Evolutionary conservation across 2,329 filamentous ascomycete species (phyloP), one percentile per base, ranked within the genome.

Genomic region (Talaromyces sp.): DNA sequence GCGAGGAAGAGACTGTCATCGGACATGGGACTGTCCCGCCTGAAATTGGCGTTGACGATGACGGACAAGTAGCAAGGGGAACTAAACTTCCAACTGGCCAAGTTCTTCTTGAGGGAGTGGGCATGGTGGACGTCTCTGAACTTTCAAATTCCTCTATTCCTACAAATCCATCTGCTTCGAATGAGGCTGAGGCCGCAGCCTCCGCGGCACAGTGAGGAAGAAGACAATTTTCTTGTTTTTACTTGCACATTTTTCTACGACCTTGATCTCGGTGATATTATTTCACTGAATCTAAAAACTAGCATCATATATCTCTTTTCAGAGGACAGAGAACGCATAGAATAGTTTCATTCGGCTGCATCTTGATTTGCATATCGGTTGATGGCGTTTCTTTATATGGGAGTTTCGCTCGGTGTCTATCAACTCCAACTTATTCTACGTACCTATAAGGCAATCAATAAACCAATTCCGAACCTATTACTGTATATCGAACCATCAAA

Each of bases 1-100:
- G 65, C 1, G 70, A 77, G 52, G 73, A 75, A 42, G 73, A 75
- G 44, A 62, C 72, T 33, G 60, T 76, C 24, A 65, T 75, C 48
- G 75, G 76, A 2, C 57, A 69, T 47, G 71, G 70, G 3, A 65
- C 58, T 17, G 56, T 70, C 11, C 66, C 70, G 7, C 55, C 65
- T 36, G 55, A 62, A 20, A 53, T 67, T 49, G 64, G 61, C 35
- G 61, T 62, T 32, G 64, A 65, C 16, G 60, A 60, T 20, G 52
- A 59, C 8, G 51, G 60, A 4, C 51, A 22, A 1, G 35, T 19
- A 24, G 19, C 24, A 6, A 11, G 27, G 16, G 37, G 49, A 16
- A 49, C 50, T 8, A 58, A 47, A 17, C 47, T 36, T 2, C 57
- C 36, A 39, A 60, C 62, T n/a, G 62, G 65, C 3, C 60, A 66